Evolutionary conservation across 2,329 filamentous ascomycete species (phyloP).

Genomic region (Cladorrhinum sp.): DNA sequence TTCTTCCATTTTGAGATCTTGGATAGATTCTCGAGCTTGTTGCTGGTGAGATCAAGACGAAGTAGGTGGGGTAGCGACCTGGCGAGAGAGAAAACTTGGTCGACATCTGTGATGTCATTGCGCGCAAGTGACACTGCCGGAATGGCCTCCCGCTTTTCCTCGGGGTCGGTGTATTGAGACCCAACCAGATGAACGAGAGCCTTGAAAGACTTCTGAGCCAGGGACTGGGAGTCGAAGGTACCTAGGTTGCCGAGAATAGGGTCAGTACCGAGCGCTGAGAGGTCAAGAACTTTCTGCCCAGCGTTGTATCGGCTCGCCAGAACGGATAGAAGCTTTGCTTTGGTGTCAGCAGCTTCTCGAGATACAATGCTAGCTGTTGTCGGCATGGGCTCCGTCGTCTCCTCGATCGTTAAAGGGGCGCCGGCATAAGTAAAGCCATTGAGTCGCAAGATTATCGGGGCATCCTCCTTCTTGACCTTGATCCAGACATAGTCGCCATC

Average conservation of each 20-base stretch:
- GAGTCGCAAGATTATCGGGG: slow-evolving; percentile 62
- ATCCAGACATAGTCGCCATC: slow-evolving; percentile 69
- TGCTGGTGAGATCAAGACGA: slow-evolving; percentile 85
- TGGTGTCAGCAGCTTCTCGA: slow-evolving; percentile 57
- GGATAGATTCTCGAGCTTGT: slow-evolving; percentile 68
- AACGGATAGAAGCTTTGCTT: slow-evolving; percentile 66
- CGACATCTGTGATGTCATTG: slow-evolving; percentile 73
- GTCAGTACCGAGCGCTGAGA: slow-evolving; percentile 75
- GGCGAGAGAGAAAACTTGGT: slow-evolving; percentile 70
- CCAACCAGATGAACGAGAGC: slow-evolving; percentile 87
- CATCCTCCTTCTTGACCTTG: slow-evolving; percentile 62
- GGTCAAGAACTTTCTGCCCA: slow-evolving; percentile 71
- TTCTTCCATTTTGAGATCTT: slow-evolving; percentile 72
- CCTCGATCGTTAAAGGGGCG: slow-evolving; percentile 54
- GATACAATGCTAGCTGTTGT: slow-evolving; percentile 42
- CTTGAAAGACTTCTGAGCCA: slow-evolving; percentile 83
- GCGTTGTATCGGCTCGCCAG: slow-evolving; percentile 72
- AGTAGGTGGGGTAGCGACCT: slow-evolving; percentile 80
- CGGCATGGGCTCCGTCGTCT: slow-evolving; percentile 42
- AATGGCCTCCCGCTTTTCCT: slow-evolving; percentile 74
- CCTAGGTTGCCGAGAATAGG: slow-evolving; percentile 68
- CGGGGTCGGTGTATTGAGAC: slow-evolving; percentile 66
- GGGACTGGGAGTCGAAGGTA: slow-evolving; percentile 69
- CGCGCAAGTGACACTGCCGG: slow-evolving; percentile 76
- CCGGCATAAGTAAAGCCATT: slow-evolving; percentile 69